phyloP scores from a whole-genome alignment of 1,284 basidiomycete genomes.

The Cryptococcus sp. region DNA sequence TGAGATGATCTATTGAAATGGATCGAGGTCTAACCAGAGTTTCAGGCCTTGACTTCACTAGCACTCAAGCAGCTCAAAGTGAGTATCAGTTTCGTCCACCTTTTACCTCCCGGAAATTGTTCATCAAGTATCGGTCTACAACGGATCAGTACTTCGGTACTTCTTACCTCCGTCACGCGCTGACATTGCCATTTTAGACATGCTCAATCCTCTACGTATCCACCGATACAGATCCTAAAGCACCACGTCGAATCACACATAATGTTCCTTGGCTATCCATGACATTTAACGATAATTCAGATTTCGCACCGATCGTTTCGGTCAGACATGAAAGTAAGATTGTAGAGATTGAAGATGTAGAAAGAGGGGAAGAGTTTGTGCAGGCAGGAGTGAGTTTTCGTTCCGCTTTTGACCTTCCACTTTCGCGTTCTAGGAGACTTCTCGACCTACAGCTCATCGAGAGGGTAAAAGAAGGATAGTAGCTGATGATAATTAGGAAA shows the following conservation, averaged over 20 bases:
- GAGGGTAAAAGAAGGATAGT: neutral
- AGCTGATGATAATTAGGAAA: conserved; percentile 23
- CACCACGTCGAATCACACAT: conserved; percentile 23
- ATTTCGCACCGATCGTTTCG: conserved; percentile 42
- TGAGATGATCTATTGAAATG: too few relatives aligned
- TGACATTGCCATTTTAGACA: conserved; percentile 11
- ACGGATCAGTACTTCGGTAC: neutral
- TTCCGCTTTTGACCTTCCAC: neutral
- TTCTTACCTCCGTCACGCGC: neutral
- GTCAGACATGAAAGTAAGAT: conserved; percentile 16
- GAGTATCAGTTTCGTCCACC: conserved; percentile 1
- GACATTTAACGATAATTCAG: conserved; percentile 46
- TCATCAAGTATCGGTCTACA: neutral
- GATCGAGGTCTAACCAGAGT: too few relatives aligned
- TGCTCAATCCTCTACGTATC: conserved; percentile 44
- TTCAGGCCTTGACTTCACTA: conserved; percentile 34
- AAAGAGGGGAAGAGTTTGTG: conserved; percentile 47
- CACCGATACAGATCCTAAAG: conserved; percentile 35
- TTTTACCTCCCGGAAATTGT: neutral
- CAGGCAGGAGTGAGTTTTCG: conserved; percentile 39
- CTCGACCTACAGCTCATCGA: neutral
- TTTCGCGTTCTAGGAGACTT: neutral
- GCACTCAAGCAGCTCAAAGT: conserved; percentile 23
- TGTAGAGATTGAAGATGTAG: conserved; percentile 37
- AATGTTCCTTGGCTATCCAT: conserved; percentile 44